phyloP scores from a whole-genome alignment of 345 rosid species.

The Populus deltoides region DNA sequence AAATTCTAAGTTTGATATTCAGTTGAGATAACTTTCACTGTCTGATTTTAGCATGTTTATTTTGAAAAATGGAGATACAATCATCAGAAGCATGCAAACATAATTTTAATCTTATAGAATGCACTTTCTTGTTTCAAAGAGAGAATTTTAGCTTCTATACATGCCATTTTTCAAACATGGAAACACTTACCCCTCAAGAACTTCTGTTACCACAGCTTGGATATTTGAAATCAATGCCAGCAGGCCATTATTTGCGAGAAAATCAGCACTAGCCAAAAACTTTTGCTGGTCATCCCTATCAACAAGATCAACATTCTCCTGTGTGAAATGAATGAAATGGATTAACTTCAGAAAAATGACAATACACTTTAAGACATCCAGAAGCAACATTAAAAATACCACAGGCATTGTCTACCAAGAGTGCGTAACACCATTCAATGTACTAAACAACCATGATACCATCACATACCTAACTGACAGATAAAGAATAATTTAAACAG shows the following conservation, averaged over 20 bases:
- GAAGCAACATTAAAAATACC: not conserved
- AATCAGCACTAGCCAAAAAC: slow-evolving; percentile 72
- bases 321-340: slow-evolving; percentile 12
- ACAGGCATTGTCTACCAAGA: not conserved
- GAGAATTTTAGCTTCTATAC: not conserved
- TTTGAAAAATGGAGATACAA: not conserved
- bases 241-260: slow-evolving; percentile 71
- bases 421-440: not conserved
- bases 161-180: not conserved
- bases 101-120: no score
- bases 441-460: not conserved
- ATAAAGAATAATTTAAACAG: not conserved
- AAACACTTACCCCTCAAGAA: slow-evolving; percentile 60
- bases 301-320: slow-evolving; percentile 77
- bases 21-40: not conserved
- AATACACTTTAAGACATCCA: not conserved
- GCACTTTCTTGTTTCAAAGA: not conserved
- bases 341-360: slow-evolving; percentile 5
- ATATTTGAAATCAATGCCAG: slow-evolving; percentile 48
- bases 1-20: not conserved
- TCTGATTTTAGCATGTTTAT: not conserved
- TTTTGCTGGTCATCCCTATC: slow-evolving; percentile 76
- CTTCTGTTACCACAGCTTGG: slow-evolving; percentile 65
- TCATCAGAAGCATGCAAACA: not conserved
- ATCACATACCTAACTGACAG: not conserved